phyloP scores from a whole-genome alignment of 306 rosid genomes.

The Citrullus mucosospermus region DNA sequence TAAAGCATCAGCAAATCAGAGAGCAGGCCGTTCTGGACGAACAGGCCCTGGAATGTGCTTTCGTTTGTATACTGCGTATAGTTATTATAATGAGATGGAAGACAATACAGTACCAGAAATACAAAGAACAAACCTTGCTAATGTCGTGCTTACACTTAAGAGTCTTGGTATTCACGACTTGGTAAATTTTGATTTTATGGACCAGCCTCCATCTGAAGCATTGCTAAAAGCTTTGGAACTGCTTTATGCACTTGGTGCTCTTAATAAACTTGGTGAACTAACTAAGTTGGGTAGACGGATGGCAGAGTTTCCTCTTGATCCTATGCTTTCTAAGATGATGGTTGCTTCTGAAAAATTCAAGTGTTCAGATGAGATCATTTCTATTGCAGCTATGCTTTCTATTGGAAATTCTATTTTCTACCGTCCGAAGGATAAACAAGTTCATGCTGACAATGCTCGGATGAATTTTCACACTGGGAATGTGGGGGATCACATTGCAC shows the following conservation, averaged over 20 bases:
- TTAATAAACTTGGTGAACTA: conserved; percentile 77
- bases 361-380: conserved; percentile 78
- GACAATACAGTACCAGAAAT: conserved; percentile 89
- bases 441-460: conserved; percentile 90
- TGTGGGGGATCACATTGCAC: conserved; percentile 84
- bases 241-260: conserved; percentile 73
- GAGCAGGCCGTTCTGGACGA: conserved; percentile 96
- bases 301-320: conserved; percentile 98
- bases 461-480: conserved; percentile 85
- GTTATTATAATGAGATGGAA: conserved; percentile 59
- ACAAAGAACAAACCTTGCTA: conserved; percentile 86
- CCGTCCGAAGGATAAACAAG: conserved; percentile 99
- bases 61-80: conserved; percentile 70
- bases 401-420: conserved; percentile 85
- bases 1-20: conserved; percentile 91
- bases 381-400: conserved; percentile 90
- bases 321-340: conserved; percentile 84
- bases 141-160: conserved; percentile 77
- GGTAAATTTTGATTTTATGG: conserved; percentile 85
- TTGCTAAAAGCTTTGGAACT: conserved; percentile 81
- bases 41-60: conserved; percentile 97
- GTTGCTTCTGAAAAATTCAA: conserved; percentile 84
- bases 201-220: conserved; percentile 95
- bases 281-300: conserved; percentile 83
- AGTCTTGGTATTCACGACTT: conserved; percentile 85